Percentiles rank a stretch among this genome's conserved stretches.
Conservation (phyloP, 352 stramenopile species). For the Nothophytophthora sp. region DNA sequence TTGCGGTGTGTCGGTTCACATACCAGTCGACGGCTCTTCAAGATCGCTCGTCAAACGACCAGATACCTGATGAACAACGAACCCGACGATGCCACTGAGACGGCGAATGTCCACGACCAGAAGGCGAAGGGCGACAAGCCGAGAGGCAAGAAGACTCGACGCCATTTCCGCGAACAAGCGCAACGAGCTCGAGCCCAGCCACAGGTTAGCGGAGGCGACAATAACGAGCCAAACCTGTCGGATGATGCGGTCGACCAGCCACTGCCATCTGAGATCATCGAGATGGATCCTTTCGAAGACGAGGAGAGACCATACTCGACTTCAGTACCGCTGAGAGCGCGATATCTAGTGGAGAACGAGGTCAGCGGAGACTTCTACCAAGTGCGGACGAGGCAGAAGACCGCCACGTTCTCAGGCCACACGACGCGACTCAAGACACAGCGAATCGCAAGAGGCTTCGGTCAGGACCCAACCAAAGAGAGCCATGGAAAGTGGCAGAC, state of each 20-base stretch:
- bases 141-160: constrained; percentile 17
- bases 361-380: constrained; percentile 66
- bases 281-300: constrained; percentile 27
- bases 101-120: background rate
- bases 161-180: constrained; percentile 15
- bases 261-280: constrained; percentile 19
- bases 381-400: constrained; percentile 19
- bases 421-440: constrained; percentile 12
- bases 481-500: constrained; percentile 14
- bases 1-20: constrained; percentile 23
- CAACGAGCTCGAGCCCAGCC: constrained; percentile 2
- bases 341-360: constrained; percentile 59
- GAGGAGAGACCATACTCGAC: constrained; percentile 5
- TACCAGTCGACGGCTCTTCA: background rate
- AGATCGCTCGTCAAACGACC: constrained; percentile 6
- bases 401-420: background rate
- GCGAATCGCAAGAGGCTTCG: background rate
- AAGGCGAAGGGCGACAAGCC: constrained; percentile 10
- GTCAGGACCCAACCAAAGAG: constrained; percentile 1
- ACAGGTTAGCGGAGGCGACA: background rate
- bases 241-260: constrained; percentile 17
- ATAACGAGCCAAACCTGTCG: background rate
- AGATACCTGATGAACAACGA: constrained; percentile 1
- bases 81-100: constrained; percentile 9
- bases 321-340: constrained; percentile 5